Evolutionary conservation across 176 grass and related monocot genomes (phyloP).

Genomic region (Dendrocalamus sinicus): DNA sequence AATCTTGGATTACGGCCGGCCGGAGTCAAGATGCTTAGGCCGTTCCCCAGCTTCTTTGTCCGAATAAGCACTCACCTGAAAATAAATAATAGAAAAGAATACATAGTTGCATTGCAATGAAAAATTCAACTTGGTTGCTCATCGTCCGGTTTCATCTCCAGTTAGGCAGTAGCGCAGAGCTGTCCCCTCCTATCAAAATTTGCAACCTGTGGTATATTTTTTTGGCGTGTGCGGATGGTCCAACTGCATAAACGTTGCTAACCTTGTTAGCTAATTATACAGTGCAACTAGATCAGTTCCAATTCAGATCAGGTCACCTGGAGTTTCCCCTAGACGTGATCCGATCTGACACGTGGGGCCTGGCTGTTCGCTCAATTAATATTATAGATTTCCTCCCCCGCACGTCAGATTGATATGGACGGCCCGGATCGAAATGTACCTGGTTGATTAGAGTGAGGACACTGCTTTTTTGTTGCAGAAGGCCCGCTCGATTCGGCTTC

Average conservation of each 20-base stretch:
- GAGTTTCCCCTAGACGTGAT: background rate
- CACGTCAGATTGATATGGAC: background rate
- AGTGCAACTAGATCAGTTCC: background rate
- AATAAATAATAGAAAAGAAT: background rate
- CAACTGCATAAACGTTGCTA: conserved; percentile 5
- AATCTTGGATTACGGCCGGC: conserved; percentile 3
- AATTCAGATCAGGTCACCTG: background rate
- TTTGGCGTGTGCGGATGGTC: conserved; percentile 37
- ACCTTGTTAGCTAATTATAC: background rate
- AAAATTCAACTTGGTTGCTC: background rate
- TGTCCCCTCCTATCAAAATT: background rate
- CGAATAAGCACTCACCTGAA: background rate
- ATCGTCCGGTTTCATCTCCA: background rate
- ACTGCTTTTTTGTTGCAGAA: too few relatives aligned
- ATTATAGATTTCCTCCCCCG: background rate
- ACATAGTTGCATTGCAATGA: background rate
- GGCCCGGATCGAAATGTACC: background rate
- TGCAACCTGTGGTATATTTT: conserved; percentile 6
- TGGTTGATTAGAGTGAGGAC: too few relatives aligned
- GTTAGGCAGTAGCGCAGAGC: conserved; percentile 34
- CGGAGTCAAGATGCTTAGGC: background rate
- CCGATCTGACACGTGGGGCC: background rate
- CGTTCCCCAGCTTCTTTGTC: background rate
- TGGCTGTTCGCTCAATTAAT: background rate
- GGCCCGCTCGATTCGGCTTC: too few relatives aligned